Base-by-base conservation (phyloP, 352 stramenopile species). In the Phytophthora hybrid region DNA sequence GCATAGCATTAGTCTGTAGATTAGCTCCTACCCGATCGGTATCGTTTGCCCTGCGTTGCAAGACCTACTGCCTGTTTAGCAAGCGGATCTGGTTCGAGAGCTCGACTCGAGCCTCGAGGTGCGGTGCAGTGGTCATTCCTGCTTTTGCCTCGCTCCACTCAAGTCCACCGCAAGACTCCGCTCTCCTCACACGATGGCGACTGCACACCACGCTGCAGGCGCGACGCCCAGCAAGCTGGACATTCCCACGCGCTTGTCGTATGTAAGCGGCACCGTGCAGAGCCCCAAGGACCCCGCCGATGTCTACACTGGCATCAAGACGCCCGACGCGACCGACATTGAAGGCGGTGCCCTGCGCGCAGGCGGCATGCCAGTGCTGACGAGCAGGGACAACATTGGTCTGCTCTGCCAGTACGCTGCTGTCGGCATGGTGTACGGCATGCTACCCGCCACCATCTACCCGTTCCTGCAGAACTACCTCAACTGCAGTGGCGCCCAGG, bases 401-500 rank as follows among this genome's bases (percentile, higher is more conserved):
- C 71, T 90, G 13, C 59, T 88, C 4, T 66, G 64, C 21, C 83
- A 90, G 44, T 90, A 90, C 59, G 80, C 82, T 11, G 76, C 71
- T 19, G 74, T 88, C 39, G 80, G 82, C n/a, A 74, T 89, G 29
- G 69, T 84, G 53, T 84, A 86, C 59, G 83, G 80, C 31, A 74
- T 78, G 34, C 64, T 90, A 5, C 83, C 81, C 0, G 72, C 76
- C 18, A 79, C 73, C 7, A 65, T 75, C 44, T 80, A 80, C 56
- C 74, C 74, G 41, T 80, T 80, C 53, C 60, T 80, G 1, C 74
- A 80, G 31, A 59, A 80, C 11, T 84, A 84, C 21, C 55, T 84
- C 5, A 76, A 83, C 66, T 59, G 71, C 26, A 60, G 61, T 51
- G 57, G 78, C 53, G 41, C 71, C 2, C 69, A 77, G 21, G 63